Conservation (phyloP, 306 rosid species). For the Mucuna pruriens region DNA sequence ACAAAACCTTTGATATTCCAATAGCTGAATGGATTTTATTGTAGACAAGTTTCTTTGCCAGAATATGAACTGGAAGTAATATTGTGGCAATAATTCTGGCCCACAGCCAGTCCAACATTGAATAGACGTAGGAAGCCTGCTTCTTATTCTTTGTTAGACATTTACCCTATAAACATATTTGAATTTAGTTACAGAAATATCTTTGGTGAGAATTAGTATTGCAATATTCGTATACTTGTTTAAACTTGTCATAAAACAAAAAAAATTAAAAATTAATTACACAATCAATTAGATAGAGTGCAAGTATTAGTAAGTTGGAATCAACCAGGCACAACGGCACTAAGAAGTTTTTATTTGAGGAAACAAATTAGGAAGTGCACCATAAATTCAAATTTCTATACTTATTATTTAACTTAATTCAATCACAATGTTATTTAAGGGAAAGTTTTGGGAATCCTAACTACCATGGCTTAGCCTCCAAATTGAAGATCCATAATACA, state of each 20-base stretch:
- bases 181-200: slow-evolving; percentile 36
- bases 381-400: background rate
- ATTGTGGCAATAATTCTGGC: slow-evolving; percentile 69
- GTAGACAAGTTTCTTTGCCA: slow-evolving; percentile 78
- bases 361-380: background rate
- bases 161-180: slow-evolving; percentile 62
- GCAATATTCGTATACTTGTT: background rate
- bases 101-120: slow-evolving; percentile 75
- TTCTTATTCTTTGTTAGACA: slow-evolving; percentile 61
- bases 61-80: slow-evolving; percentile 73
- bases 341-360: background rate
- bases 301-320: background rate
- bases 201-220: slow-evolving; percentile 9
- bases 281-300: background rate
- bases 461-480: slow-evolving; percentile 8
- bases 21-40: slow-evolving; percentile 78
- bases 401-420: background rate
- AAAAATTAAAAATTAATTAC: background rate
- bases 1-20: slow-evolving; percentile 69
- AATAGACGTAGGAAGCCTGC: slow-evolving; percentile 56
- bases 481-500: slow-evolving; percentile 8
- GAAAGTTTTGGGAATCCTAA: background rate
- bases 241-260: background rate
- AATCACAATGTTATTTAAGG: background rate
- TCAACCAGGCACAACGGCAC: background rate